Base-by-base conservation (phyloP, 495 filamentous ascomycete species). In the Ascodesmis nigricans region DNA sequence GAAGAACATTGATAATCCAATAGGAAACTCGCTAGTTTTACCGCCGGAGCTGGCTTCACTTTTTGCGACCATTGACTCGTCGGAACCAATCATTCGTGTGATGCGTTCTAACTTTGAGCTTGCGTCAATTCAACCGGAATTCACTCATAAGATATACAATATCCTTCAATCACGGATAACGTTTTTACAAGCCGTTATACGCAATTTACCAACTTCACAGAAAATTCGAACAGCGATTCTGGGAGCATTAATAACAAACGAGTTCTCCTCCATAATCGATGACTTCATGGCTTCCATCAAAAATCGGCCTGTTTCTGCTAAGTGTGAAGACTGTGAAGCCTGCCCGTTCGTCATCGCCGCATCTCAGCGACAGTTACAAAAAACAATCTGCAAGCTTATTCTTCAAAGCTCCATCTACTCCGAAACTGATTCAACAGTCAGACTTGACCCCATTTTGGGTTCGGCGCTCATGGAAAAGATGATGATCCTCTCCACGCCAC, bases 251-350 rank as follows among this genome's bases (percentile, higher is more conserved):
- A 15, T 19, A 27, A 44, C 37, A 10, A 34, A 34, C 13, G 41
- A 44, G 30, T 29, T 45, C 21, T 45, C 43, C 10, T 28, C 19
- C 11, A 30, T 27, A 15, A 40, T 44, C 14, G 31, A 34, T 7
- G 16, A 9, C 21, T 45, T 45, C 33, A 27, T 45, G 11, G 25
- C 30, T 11, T 30, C 35, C 8, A 40, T 35, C 22, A 34, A 27
- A 22, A 40, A 18, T 11, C 20, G 34, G 14, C 41, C 41, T 11
- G 35, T 26, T 6, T 37, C 48, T 35, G 11, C 23, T n/a, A 16
- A 35, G 4, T 49, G 45, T 26, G 36, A 38, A 11, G 46, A 49
- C 39, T 33, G 29, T 15, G 46, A 44, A 28, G 37, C 43, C 20
- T 49, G 46, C 27, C 45, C 33, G 8, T 35, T 40, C 14, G 16